Base-by-base conservation (phyloP, 371 early-diverging fungal species). In the Rhizomucor pusillus region DNA sequence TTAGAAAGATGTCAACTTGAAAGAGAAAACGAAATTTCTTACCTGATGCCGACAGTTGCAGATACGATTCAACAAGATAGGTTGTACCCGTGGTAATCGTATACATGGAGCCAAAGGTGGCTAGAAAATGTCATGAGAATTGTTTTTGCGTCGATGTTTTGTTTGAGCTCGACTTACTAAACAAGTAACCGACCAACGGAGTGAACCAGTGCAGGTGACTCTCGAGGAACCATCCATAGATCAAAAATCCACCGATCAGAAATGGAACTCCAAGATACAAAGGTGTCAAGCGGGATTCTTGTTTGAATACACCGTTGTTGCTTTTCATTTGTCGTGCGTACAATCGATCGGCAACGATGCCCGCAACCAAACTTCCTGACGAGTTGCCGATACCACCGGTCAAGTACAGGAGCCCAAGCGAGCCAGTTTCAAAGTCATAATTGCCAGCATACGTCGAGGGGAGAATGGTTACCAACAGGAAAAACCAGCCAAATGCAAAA, bases 361-460 rank as follows among this genome's bases (percentile, higher is more conserved):
- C 84, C 5, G 79, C 77, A 3, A 66, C 36, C 1, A 68, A 43
- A 0, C 76, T 71, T 0, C 84, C 84, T 4, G 62, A 3, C 2
- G 67, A 53, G 37, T 78, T 77, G 5, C 84, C 84, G 0, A 77
- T 56, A 33, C 81, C 84, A n/a, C 66, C 65, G 1, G 78, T 60
- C 18, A 84, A 44, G 54, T 64, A 84, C 41, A 74, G 73, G 11
- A 80, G 54, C 7, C 82, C 84, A 25, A 71, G 66, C 2, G 61
- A 47, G 10, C 78, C 76, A 10, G 78, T 71, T n/a, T 67, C 57
- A 36, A 84, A 71, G 0, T 57, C 41, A 36, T 82, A 84, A 2
- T 71, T 33, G 1, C 43, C 41, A 5, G 60, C 48, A 41, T 64
- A 82, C 0, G 74, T 71, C 5, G 58, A 34, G 19, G 82, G 74